Percentiles rank a stretch among this genome's conserved stretches.
Conservation (phyloP, 805 yeast species). For the Metschnikowia dekortorum region DNA sequence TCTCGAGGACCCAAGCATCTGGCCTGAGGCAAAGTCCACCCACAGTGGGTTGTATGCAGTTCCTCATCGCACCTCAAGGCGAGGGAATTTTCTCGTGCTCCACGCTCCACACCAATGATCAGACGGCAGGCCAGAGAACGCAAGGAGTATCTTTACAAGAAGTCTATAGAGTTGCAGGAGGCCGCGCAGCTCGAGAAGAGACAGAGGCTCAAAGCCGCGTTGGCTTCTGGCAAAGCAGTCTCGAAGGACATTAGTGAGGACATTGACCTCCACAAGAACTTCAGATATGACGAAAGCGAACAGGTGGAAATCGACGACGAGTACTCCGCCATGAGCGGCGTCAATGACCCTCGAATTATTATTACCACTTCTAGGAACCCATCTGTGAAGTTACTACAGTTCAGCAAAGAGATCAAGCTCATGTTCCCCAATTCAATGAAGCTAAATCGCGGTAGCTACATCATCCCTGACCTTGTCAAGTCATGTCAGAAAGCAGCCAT, state of each 20-base stretch:
- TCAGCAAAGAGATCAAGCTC: slow-evolving; percentile 86
- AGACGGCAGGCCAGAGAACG: slow-evolving; percentile 96
- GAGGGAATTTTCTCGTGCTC: neutral
- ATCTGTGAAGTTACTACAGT: slow-evolving; percentile 76
- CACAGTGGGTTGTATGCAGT: neutral
- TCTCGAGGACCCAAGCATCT: too few species aligned
- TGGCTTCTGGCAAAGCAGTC: slow-evolving; percentile 87
- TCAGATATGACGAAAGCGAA: slow-evolving; percentile 77
- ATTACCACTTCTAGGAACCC: slow-evolving; percentile 95
- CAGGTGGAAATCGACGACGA: slow-evolving; percentile 81
- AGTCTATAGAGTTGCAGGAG: slow-evolving; percentile 87
- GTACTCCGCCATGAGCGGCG: slow-evolving; percentile 80
- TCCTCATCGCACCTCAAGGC: slow-evolving; percentile 1
- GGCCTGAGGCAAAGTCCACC: too few species aligned
- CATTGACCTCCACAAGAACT: slow-evolving; percentile 71
- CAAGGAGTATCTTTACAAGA: slow-evolving; percentile 85
- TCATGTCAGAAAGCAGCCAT: slow-evolving; percentile 79
- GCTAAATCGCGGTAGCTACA: slow-evolving; percentile 88
- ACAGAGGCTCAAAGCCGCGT: slow-evolving; percentile 77
- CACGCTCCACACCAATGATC: slow-evolving; percentile 42
- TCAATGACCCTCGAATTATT: slow-evolving; percentile 83
- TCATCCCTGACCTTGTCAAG: slow-evolving; percentile 77
- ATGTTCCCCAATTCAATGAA: slow-evolving; percentile 87
- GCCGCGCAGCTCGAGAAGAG: slow-evolving; percentile 81
- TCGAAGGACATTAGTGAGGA: slow-evolving; percentile 92